Base-by-base conservation (phyloP, 1,139 yeast species). In the Suhomyces bokatorum region DNA sequence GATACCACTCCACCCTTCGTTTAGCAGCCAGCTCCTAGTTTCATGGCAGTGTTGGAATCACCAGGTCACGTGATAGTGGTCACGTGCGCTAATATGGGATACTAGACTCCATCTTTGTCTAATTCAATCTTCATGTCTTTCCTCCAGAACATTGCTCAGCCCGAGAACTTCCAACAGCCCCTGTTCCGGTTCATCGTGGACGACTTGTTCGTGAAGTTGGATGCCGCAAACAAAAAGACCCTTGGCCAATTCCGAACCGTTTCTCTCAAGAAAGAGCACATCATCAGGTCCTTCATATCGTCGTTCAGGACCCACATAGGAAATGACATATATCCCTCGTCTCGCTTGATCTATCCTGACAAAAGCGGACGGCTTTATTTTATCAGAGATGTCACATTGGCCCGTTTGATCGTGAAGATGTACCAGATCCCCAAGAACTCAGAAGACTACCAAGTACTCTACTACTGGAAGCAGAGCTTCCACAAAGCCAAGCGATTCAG, bases 281-380 rank as follows among this genome's bases (percentile, higher is more conserved):
- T 65, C 60, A 42, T 73, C 67, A 46, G 64, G 52, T 52, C 62
- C 13, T 91, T 87, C 59, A 70, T 87, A 38, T 62, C 67, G 3
- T 66, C 76, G 20, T 90, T 90, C 84, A 70, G 83, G 44, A 66
- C 68, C 12, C 78, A 80, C 28, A 85, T 87, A 3, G 96, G 96
- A 0, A 62, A 72, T 28, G 83, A 90, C 59, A 73, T 89, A 5
- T 83, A 75, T 54, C 93, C 95, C 0, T 82, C 83, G 0, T 70
- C 87, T 12, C 66, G 83, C 32, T 67, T 90, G 36, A 69, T 82
- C 3, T 64, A 85, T 17, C 93, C 95, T 0, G 78, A 80, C 48
- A 75, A 80, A 52, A 85, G 85, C 45, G 64, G 67, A 12, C 63
- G 89, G 24, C 59, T 71, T 10, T 84, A 78, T 57, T 71, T 74